Percentiles rank a stretch among this genome's conserved stretches.
These are phyloP conservation scores for Coemansia sp. DNA, from an alignment of 192 early-diverging fungal species.

Conservation along the genomic window DNA sequence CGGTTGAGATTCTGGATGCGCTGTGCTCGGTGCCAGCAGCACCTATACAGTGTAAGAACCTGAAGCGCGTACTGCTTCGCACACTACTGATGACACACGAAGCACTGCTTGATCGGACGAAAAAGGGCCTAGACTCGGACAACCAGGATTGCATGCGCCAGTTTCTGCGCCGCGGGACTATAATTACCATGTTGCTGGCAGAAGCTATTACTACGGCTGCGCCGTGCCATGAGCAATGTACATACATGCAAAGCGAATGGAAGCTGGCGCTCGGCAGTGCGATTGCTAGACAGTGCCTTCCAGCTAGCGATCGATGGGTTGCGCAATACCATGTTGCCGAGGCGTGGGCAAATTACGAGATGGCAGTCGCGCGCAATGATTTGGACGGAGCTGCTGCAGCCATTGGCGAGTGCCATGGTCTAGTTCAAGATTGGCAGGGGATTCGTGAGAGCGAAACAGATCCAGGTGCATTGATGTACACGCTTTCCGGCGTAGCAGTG, in stretches of 20 bases:
- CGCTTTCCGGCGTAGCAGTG: slow-evolving; percentile 19
- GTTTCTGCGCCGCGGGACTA: slow-evolving; percentile 11
- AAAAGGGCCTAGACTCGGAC: neutral
- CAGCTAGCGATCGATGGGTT: neutral
- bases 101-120: slow-evolving; percentile 18
- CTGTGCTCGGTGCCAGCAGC: slow-evolving; percentile 5
- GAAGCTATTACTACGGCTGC: slow-evolving; percentile 3
- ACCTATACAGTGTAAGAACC: neutral
- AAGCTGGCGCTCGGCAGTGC: slow-evolving; percentile 1
- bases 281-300: neutral
- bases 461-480: neutral
- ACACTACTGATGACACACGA: slow-evolving; percentile 17
- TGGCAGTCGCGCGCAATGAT: slow-evolving; percentile 13
- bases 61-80: slow-evolving; percentile 13
- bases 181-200: slow-evolving; percentile 20
- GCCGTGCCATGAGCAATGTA: neutral
- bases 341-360: slow-evolving; percentile 41
- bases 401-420: slow-evolving; percentile 10
- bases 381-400: slow-evolving; percentile 3
- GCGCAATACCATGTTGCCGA: slow-evolving; percentile 22
- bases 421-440: neutral
- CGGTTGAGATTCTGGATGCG: neutral
- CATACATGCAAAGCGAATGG: slow-evolving; percentile 27
- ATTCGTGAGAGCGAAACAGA: neutral
- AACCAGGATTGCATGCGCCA: neutral